A percentile compares a stretch with the other conserved stretches of the same genome.
Evolutionary conservation across 306 rosid genomes (phyloP).

Genomic region (Spatholobus suberectus): DNA sequence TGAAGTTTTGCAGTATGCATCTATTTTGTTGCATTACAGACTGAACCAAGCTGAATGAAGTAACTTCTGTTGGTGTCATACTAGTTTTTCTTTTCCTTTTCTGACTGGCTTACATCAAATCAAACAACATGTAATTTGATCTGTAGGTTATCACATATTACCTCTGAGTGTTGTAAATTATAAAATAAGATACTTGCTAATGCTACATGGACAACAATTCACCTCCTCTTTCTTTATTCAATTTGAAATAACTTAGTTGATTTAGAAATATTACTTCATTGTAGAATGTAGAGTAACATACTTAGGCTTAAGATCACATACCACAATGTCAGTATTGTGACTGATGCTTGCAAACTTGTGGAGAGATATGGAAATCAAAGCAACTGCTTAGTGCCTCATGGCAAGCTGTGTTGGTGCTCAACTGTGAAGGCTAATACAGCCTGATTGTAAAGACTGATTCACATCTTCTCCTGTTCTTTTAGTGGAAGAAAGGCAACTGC

Average conservation of each 20-base stretch:
- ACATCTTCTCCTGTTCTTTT: not conserved
- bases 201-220: constrained; percentile 9
- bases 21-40: constrained; percentile 19
- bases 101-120: constrained; percentile 29
- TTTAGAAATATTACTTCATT: not conserved
- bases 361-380: not conserved
- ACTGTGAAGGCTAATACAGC: not conserved
- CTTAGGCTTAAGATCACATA: not conserved
- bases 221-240: not conserved
- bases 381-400: not conserved
- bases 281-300: not conserved
- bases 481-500: not conserved
- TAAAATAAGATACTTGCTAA: constrained; percentile 11
- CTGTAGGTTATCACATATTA: not conserved
- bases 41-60: constrained; percentile 34
- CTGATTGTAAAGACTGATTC: not conserved
- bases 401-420: not conserved
- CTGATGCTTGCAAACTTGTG: not conserved
- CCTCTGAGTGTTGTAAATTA: constrained; percentile 20
- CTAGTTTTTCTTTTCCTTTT: constrained; percentile 17
- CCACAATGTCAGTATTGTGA: not conserved
- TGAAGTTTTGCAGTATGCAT: constrained; percentile 35
- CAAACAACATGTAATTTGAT: constrained; percentile 28
- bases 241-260: not conserved
- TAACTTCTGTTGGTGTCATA: constrained; percentile 16